Percentiles rank a stretch among this genome's conserved stretches.
Conservation (phyloP, 176 grass and related monocot species). For the Ananas comosus region DNA sequence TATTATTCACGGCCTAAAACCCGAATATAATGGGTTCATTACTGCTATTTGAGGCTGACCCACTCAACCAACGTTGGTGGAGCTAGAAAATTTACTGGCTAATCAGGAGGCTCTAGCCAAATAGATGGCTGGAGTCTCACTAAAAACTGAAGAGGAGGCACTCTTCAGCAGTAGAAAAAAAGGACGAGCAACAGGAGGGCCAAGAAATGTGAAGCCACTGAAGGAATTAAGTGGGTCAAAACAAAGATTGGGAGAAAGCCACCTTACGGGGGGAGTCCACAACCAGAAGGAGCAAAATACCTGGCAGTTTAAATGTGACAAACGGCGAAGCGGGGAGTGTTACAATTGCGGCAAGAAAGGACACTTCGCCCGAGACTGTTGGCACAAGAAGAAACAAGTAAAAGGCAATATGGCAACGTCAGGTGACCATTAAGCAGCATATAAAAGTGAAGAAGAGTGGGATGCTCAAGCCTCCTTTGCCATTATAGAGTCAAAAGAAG, state of each 20-base stretch:
- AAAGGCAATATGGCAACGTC: background rate
- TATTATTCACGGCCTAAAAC: no score
- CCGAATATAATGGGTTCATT: no score
- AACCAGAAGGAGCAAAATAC: background rate
- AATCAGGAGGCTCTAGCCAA: slow-evolving; percentile 7
- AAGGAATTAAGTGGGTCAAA: background rate
- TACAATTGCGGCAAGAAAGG: slow-evolving; percentile 19
- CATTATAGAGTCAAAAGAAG: no score
- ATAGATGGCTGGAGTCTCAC: background rate
- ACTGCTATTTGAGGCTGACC: no score
- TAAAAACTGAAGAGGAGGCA: slow-evolving; percentile 15
- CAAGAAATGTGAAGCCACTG: background rate
- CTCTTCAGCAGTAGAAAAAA: slow-evolving; percentile 5
- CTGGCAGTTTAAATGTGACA: background rate
- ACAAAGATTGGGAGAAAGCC: background rate
- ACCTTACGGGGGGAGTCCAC: background rate
- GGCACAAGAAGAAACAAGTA: background rate
- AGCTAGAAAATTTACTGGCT: slow-evolving; percentile 18
- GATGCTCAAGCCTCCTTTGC: background rate
- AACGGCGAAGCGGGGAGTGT: background rate
- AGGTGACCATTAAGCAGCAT: no score
- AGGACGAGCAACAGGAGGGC: background rate
- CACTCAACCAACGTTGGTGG: no score
- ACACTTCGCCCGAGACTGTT: no score
- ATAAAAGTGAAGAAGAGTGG: background rate